A percentile compares a stretch with the other conserved stretches of the same genome.
These are phyloP conservation scores for Leersia perrieri DNA, from an alignment of 176 grass and related monocot species.

Conservation along the genomic window DNA sequence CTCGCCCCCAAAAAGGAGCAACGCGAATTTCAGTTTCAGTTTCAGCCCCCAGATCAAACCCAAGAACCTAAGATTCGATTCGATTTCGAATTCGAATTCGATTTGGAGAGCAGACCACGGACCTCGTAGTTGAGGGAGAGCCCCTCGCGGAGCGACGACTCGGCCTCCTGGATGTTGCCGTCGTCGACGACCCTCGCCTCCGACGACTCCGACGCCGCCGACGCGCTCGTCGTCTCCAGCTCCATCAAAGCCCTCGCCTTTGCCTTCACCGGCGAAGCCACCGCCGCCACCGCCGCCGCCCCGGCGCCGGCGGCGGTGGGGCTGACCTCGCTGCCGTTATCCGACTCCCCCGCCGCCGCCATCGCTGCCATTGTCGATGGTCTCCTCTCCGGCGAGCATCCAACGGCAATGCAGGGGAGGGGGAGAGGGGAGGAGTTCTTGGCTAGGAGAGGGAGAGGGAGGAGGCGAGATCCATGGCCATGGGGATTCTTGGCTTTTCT, in stretches of 20 bases:
- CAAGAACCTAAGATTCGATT: not conserved
- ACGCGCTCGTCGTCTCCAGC: constrained; percentile 35
- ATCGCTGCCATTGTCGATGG: constrained; percentile 6
- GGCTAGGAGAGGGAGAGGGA: not conserved
- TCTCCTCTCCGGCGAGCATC: constrained; percentile 36
- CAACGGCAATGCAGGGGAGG: constrained; percentile 15
- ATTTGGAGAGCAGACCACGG: too few species aligned
- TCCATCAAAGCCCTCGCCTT: constrained; percentile 33
- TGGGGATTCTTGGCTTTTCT: constrained; percentile 29
- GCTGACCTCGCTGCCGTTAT: constrained; percentile 35
- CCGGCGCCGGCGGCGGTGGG: not conserved
- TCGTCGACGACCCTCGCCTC: constrained; percentile 82
- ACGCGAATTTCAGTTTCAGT: too few species aligned
- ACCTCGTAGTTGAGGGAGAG: constrained; percentile 99
- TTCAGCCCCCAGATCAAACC: not conserved
- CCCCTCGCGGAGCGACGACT: constrained; percentile 94
- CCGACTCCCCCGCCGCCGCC: constrained; percentile 22
- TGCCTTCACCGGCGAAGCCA: constrained; percentile 52
- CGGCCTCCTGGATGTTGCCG: constrained; percentile 94
- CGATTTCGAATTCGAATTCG: too few species aligned
- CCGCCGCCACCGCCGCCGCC: constrained; percentile 34
- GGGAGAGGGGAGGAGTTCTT: not conserved
- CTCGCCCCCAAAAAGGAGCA: not conserved
- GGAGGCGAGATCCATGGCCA: constrained; percentile 41
- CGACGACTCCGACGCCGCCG: constrained; percentile 48